Percentiles rank a stretch among this genome's conserved stretches.
phyloP scores from a whole-genome alignment of 2,329 filamentous ascomycete genomes.

The Venturia carpophila region DNA sequence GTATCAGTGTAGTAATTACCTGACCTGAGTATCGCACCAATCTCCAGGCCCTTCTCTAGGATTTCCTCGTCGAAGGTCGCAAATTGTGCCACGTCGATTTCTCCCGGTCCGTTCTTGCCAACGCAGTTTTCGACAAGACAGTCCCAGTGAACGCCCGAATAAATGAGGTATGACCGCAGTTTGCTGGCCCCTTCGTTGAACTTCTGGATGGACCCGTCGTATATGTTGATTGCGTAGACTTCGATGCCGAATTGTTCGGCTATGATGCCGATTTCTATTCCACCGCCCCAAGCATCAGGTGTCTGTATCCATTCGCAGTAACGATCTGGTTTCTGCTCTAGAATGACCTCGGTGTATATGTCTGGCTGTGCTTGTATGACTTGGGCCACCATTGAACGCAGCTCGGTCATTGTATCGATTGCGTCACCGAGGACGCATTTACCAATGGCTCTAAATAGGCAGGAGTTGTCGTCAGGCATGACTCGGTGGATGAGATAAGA shows the following conservation, averaged over 20 bases:
- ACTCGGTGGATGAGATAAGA: constrained; percentile 67
- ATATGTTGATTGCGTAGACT: constrained; percentile 76
- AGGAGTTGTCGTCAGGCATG: constrained; percentile 95
- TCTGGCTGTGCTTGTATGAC: constrained; percentile 63
- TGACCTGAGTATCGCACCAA: constrained; percentile 53
- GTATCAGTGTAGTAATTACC: constrained; percentile 87
- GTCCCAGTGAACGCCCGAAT: constrained; percentile 92
- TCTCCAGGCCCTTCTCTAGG: constrained; percentile 49
- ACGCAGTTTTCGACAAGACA: constrained; percentile 67
- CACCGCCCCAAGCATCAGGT: constrained; percentile 80
- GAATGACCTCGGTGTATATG: constrained; percentile 65
- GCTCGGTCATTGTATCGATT: constrained; percentile 59
- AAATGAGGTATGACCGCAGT: constrained; percentile 71
- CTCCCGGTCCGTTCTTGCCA: constrained; percentile 52
- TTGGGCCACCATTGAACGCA: constrained; percentile 70
- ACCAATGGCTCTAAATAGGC: constrained; percentile 84
- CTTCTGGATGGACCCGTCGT: constrained; percentile 57
- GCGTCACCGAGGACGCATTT: constrained; percentile 61
- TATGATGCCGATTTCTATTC: constrained; percentile 80
- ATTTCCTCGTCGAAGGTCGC: constrained; percentile 48
- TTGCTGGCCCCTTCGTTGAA: constrained; percentile 63
- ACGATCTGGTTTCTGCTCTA: constrained; percentile 60
- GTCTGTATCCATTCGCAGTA: constrained; percentile 79
- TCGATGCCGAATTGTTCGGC: constrained; percentile 79
- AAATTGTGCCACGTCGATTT: constrained; percentile 74